Conservation (phyloP, 805 yeast genomes). For the Spathaspora sp. region DNA sequence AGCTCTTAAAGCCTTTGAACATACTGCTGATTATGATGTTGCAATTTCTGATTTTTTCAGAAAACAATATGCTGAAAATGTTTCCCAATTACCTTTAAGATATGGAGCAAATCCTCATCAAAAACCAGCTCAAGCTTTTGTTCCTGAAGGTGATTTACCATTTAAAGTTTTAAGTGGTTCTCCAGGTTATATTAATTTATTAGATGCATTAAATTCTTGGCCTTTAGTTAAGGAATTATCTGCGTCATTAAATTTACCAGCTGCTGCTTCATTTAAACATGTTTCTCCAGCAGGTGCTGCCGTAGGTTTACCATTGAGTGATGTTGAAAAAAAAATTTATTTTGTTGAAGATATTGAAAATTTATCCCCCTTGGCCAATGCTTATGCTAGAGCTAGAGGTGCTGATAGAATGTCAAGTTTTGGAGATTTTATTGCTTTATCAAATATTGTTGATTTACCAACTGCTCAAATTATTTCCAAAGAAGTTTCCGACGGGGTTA, state of each 20-base stretch:
- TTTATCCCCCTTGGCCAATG: conserved; percentile 94
- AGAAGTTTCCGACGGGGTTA: conserved; percentile 98
- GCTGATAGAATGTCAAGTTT: conserved; percentile 99
- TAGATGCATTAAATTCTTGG: conserved; percentile 98
- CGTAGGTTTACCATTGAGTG: conserved; percentile 90
- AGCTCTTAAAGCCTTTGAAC: conserved; percentile 97
- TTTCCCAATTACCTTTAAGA: conserved; percentile 87
- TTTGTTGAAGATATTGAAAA: conserved; percentile 93
- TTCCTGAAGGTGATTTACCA: conserved; percentile 82
- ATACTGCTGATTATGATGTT: conserved; percentile 95
- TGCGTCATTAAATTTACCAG: conserved; percentile 91
- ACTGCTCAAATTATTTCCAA: conserved; percentile 96
- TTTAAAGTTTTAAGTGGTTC: conserved; percentile 92
- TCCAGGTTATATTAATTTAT: conserved; percentile 95
- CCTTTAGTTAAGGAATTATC: conserved; percentile 96
- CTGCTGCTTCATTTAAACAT: conserved; percentile 98
- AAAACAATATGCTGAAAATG: conserved; percentile 90
- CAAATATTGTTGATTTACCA: conserved; percentile 92
- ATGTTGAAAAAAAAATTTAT: conserved; percentile 89
- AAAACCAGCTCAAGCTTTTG: conserved; percentile 97
- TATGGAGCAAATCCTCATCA: conserved; percentile 99
- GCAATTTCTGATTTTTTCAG: conserved; percentile 96
- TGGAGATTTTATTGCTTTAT: conserved; percentile 97
- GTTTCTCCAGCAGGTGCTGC: conserved; percentile 99
- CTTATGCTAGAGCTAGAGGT: conserved; percentile 99